These are phyloP conservation scores for Ulota crispa DNA, from an alignment of 225 moss, liverwort and hornwort species.

Conservation along the genomic window DNA sequence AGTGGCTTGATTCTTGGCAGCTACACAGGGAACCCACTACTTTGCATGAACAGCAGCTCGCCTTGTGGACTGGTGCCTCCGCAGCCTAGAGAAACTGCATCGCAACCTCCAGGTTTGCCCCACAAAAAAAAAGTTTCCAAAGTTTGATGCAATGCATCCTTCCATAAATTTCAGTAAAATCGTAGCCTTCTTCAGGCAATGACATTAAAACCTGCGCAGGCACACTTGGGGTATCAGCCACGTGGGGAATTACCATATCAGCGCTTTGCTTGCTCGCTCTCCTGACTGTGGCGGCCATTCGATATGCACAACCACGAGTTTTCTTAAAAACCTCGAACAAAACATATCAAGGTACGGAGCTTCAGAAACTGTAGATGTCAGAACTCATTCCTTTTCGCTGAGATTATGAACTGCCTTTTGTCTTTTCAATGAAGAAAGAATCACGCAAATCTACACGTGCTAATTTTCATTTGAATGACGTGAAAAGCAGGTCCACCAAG, in stretches of 20 bases:
- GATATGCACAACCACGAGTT: slow-evolving; percentile 63
- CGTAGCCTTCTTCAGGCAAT: neutral
- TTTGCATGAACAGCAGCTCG: slow-evolving; percentile 53
- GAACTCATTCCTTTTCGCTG: neutral
- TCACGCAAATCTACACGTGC: neutral
- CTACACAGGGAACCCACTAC: slow-evolving; percentile 53
- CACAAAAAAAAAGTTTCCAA: neutral
- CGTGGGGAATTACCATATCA: slow-evolving; percentile 89
- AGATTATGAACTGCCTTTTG: neutral
- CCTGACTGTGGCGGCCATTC: slow-evolving; percentile 58
- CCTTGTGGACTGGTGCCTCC: slow-evolving; percentile 53
- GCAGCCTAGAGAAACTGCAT: slow-evolving; percentile 29
- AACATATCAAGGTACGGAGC: slow-evolving; percentile 50
- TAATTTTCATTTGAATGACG: neutral
- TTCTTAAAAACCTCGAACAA: slow-evolving; percentile 59
- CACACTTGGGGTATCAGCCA: slow-evolving; percentile 67
- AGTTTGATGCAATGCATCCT: neutral
- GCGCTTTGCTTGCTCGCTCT: slow-evolving; percentile 79
- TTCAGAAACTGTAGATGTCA: neutral
- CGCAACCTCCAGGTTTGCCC: slow-evolving; percentile 35
- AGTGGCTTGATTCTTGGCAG: slow-evolving; percentile 35
- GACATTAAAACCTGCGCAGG: slow-evolving; percentile 36
- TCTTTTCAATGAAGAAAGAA: neutral
- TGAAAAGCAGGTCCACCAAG: slow-evolving; percentile 61
- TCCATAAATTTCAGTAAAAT: neutral